Evolutionary conservation across 2,329 filamentous ascomycete species (phyloP), one percentile per base, ranked within the genome.

Genomic region (Cladosporium sp.): DNA sequence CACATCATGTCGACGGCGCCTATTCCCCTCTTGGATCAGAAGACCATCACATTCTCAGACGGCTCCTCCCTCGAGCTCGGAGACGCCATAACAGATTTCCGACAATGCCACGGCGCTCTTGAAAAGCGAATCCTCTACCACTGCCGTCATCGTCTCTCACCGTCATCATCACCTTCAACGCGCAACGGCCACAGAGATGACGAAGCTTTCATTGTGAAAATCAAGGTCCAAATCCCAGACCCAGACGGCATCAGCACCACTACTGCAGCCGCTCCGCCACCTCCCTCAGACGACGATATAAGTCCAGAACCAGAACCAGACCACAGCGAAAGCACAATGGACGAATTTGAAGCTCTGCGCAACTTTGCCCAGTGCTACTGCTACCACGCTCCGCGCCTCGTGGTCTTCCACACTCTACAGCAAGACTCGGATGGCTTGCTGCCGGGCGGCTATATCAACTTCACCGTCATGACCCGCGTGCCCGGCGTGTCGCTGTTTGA

Each of bases 41-140:
- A 34, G 11, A 28, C 40, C 3, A 45, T 58, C 20, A 15, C 14
- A 8, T 52, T 58, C 22, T 15, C 37, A 14, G 47, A 51, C 14
- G 20, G 39, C 2, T 11, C 19, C 8, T 43, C 47, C 1, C 42
- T 36, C 19, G 22, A 51, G 34, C 17, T 37, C 7, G 39, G 42
- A 14, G 20, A 56, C 7, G 25, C 65, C 9, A 70, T 71, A 17
- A 71, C 69, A 45, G 67, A 71, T 58, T 71, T 68, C 55, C 65
- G 69, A 25, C 65, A 69, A 45, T 68, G 69, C 55, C 66, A 69
- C 37, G 61, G 59, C 25, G 49, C 55, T 11, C 22, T 28, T 38
- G 69, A 70, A 56, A 65, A 66, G 22, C 60, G 69, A 17, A 66
- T 70, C 42, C 52, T 71, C 28, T 71, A 65, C 39, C 60, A 65